Evolutionary conservation across 2,329 filamentous ascomycete species (phyloP), one percentile per base, ranked within the genome.

Genomic region (Fusarium anthophilum): DNA sequence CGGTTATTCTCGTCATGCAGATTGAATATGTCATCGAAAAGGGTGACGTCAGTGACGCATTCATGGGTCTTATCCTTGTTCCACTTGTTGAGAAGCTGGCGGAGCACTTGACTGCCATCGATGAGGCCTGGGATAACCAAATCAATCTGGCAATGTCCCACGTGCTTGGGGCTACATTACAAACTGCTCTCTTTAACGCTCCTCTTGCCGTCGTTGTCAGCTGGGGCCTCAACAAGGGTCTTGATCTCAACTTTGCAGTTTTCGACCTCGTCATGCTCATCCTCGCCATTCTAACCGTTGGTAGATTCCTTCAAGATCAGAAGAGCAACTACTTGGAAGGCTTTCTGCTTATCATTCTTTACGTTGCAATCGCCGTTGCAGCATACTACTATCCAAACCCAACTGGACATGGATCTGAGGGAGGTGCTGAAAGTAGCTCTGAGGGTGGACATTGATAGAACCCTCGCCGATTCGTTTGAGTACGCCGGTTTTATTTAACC

Each of bases 291-390:
- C 86, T 98, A 47, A 94, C 95, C 0, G 93, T 97, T 43, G 94
- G 95, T 3, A 94, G 94, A 70, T 97, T 98, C 83, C 84, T 98
- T 62, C 88, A 94, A 56, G 95, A 98, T 80, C 91, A 94, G 75
- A 96, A 96, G 86, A 94, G 91, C 70, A 97, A 98, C 80, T 98
- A 97, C 79, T 88, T 98, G 9, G 95, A 98, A 81, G 95, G 95
- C 5, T 89, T 91, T 30, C 87, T 98, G 24, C 94, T 94, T 74
- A 90, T 98, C 24, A 88, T 93, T 51, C 85, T 91, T 10, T 91
- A 91, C 76, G 78, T 91, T 50, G 87, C 88, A 37, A 89, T 91
- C 73, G 89, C 89, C 17, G 87, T 89, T 4, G 88, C 88, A 4
- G 88, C 88, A 4, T 89, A 83, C 71, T 90, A 87, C 77, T 90